Evolutionary conservation across 441 rosid species (phyloP), one percentile per base, ranked within the genome.

Genomic region (Heliophila coronopifolia): DNA sequence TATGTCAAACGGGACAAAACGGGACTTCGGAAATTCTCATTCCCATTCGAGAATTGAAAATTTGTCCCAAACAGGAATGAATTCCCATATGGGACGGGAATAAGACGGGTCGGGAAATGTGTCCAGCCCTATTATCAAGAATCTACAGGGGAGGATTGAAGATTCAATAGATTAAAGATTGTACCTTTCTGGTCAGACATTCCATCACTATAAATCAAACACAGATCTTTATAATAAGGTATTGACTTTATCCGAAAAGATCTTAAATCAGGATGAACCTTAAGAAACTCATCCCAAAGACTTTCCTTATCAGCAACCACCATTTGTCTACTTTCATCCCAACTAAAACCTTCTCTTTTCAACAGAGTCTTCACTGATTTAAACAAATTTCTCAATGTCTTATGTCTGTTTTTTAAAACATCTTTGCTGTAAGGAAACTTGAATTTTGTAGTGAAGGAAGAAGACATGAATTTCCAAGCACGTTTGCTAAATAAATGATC

Each of bases 381-480:
- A 63, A 75, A 83, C 61, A 77, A 54, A 72, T 74, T 79, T 58
- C 86, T 79, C 38, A 80, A 57, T 0, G 93, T 79, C 50, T 85
- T 83, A 41, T 79, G 83, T 4, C 84, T 65, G 44, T 83, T 83
- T 54, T 89, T 89, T 11, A 85, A 63, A 42, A 85, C 81, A 41
- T 89, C 93, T 64, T 76, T 79, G 20, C 77, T 86, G 20, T 73
- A 85, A 19, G 74, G 78, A 61, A 70, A 77, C 40, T 68, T 74
- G 73, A 89, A 85, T 47, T 68, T 89, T 0, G 72, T 59, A 43
- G 79, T 73, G 74, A 85, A 82, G 74, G 73, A 35, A 7, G 61
- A 59, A 11, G 77, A 60, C 97, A 89, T 85, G 15, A 69, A 60
- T 70, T 83, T 83, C 97, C 95, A 89, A 13, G 95, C 95, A 28